Base-by-base conservation (phyloP, 441 rosid species). In the Croton setiger region DNA sequence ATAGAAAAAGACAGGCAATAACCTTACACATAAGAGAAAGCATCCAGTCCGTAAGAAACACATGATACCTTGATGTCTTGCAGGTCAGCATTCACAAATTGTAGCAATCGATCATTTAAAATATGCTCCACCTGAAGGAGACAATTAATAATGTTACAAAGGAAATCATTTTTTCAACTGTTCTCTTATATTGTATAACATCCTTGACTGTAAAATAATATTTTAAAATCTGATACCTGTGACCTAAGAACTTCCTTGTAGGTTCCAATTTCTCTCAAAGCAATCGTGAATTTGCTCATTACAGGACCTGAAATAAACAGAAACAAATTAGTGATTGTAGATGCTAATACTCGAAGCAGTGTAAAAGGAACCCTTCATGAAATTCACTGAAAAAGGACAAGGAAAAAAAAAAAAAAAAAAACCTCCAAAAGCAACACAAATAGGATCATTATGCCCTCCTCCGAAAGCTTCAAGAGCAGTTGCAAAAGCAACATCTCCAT, bases 381-480 rank as follows among this genome's bases (percentile, higher is more conserved):
- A 68, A 6, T 14, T 39, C 27, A 51, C 33, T 37, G 48, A 52
- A 41, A 52, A 53, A 53, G 41, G 13, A 15, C 41, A 43, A 43
- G 21, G 13, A 20, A n/a, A n/a, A 27, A n/a, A 4, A 27, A 48
- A 49, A 14, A 8, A n/a, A 56, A n/a, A 71, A 20, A 51, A 65
- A 93, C 99, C 99, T 84, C 98, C 98, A 79, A 93, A 93, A 76
- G 98, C 96, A 75, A 96, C 88, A 85, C 98, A 88, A 60, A 93
- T 84, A n/a, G 97, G 94, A 83, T 96, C 98, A 72, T 88, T 93
- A 73, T 96, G 99, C 52, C 98, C 99, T 70, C 98, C 98, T 63
- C 98, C 97, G 84, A 96, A 96, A 66, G 84, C 73, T 86, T 96
- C 99, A 70, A 96, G 86, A 60, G 99, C 93, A 88, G 87, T 87